phyloP scores from a whole-genome alignment of 1,284 basidiomycete genomes.

The Pseudozyma hubeiensis region DNA sequence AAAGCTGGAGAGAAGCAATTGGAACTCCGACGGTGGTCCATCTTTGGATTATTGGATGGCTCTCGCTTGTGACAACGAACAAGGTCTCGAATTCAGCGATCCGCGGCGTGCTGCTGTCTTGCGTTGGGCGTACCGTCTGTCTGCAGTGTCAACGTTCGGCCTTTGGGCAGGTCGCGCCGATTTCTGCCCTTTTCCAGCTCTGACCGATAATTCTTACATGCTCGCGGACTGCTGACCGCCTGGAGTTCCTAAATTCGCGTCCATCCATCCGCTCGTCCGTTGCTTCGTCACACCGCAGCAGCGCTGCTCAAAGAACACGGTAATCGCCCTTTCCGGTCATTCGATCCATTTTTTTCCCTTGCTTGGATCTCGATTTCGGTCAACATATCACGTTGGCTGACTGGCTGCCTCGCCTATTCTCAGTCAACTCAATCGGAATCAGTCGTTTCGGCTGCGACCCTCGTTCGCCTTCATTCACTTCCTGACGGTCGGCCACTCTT shows the following conservation, averaged over 20 bases:
- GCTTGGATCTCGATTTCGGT: neutral
- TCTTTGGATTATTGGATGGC: too few relatives aligned
- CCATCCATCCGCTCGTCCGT: conserved; percentile 4
- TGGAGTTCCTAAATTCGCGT: too few relatives aligned
- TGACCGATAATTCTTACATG: neutral
- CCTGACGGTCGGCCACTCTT: neutral
- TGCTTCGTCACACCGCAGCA: conserved; percentile 7
- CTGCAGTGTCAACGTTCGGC: too few relatives aligned
- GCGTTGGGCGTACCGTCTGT: too few relatives aligned
- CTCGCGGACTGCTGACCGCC: too few relatives aligned
- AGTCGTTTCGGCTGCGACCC: neutral
- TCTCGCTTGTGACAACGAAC: too few relatives aligned
- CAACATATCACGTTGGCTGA: neutral
- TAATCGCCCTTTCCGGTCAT: neutral
- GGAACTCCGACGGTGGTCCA: too few relatives aligned
- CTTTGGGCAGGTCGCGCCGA: too few relatives aligned
- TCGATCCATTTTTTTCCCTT: neutral
- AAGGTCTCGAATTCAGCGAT: too few relatives aligned
- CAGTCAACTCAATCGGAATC: neutral
- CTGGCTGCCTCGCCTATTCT: neutral
- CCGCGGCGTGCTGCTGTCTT: too few relatives aligned
- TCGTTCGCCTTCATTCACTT: too few relatives aligned
- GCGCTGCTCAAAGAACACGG: neutral
- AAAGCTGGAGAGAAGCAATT: too few relatives aligned
- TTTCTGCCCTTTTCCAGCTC: neutral